Conservation (phyloP, 768 basidiomycete species). For the Pluteus cervinus region DNA sequence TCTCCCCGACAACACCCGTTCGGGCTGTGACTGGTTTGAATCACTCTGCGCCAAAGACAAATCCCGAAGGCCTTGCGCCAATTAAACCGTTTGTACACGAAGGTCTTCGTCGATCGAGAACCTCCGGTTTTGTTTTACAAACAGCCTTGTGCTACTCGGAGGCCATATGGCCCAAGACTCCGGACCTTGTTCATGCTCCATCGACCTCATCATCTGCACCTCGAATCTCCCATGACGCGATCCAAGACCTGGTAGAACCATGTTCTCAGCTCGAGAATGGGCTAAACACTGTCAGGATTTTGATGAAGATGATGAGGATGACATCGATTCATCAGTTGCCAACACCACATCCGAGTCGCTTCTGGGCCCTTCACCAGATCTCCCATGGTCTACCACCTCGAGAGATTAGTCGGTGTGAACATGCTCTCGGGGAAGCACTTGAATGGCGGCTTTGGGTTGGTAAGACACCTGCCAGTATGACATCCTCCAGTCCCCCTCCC, state of each 20-base stretch:
- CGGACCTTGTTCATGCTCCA: slow-evolving; percentile 54
- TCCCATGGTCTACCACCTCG: slow-evolving; percentile 76
- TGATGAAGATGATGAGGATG: slow-evolving; percentile 15
- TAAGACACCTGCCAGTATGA: slow-evolving; percentile 36
- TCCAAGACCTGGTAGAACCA: too few relatives aligned
- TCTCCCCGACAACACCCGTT: slow-evolving; percentile 6
- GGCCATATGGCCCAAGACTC: slow-evolving; percentile 64
- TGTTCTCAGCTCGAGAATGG: too few relatives aligned
- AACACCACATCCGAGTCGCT: slow-evolving; percentile 1
- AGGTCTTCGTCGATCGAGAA: slow-evolving; percentile 79
- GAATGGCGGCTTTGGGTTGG: slow-evolving; percentile 91
- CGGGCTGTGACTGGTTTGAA: slow-evolving; percentile 14
- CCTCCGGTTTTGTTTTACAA: slow-evolving; percentile 76
- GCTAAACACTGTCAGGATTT: too few relatives aligned
- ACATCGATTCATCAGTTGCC: slow-evolving; percentile 12
- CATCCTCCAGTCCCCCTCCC: slow-evolving; percentile 14
- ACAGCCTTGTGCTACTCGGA: slow-evolving; percentile 85
- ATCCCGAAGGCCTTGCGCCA: slow-evolving; percentile 41
- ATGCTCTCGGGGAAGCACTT: slow-evolving; percentile 77
- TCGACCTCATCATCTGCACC: too few relatives aligned
- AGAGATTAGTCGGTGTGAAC: slow-evolving; percentile 88
- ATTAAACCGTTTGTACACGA: slow-evolving; percentile 83
- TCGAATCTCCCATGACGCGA: too few relatives aligned
- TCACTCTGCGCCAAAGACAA: slow-evolving; percentile 7
- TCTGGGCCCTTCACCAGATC: slow-evolving; percentile 20